These are phyloP conservation scores for Neonectria sp. DNA, from an alignment of 2,329 filamentous ascomycete species.

Conservation along the genomic window DNA sequence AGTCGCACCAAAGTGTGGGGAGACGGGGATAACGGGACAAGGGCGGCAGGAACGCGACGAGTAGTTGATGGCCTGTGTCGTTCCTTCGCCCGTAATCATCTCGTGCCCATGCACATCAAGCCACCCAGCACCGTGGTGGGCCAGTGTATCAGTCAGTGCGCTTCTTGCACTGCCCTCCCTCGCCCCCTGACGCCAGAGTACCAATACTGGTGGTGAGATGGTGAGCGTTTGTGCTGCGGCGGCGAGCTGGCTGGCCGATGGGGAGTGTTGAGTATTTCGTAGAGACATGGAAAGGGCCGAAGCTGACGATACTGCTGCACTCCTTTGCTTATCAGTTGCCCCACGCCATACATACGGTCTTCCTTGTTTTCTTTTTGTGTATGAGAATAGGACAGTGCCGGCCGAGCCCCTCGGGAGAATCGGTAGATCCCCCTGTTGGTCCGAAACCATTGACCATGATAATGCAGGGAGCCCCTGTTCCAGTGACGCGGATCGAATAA, in stretches of 20 bases:
- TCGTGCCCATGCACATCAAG: constrained; percentile 33
- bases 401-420: constrained; percentile 17
- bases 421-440: constrained; percentile 23
- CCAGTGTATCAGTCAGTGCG: background rate
- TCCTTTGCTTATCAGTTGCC: background rate
- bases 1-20: constrained; percentile 17
- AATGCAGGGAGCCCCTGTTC: constrained; percentile 27
- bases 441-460: constrained; percentile 15
- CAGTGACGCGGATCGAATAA: constrained; percentile 14
- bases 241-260: constrained; percentile 18
- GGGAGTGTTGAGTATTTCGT: constrained; percentile 7
- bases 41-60: background rate
- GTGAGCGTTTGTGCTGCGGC: constrained; percentile 16
- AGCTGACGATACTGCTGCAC: constrained; percentile 10
- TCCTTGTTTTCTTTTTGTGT: background rate
- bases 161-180: constrained; percentile 14
- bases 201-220: constrained; percentile 14
- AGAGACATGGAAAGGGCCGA: constrained; percentile 33
- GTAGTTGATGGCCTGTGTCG: constrained; percentile 16
- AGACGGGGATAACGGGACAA: background rate
- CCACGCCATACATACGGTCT: background rate
- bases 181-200: constrained; percentile 38
- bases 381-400: constrained; percentile 20
- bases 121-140: constrained; percentile 30
- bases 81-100: constrained; percentile 23